phyloP scores from a whole-genome alignment of 768 basidiomycete species.

The Rickenella mellea region DNA sequence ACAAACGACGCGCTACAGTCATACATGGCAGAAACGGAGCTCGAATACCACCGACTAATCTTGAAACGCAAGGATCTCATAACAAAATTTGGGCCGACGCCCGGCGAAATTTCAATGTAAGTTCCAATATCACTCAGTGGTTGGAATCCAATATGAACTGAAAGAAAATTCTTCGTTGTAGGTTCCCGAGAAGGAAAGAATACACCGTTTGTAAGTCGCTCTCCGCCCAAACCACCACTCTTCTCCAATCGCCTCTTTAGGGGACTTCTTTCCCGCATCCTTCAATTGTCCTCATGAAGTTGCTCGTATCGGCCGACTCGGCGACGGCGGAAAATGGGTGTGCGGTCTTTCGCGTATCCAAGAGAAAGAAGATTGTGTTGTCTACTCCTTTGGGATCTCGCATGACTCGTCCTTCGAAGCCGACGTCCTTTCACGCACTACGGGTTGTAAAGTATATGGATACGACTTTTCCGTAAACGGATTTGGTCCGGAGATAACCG shows the following conservation, averaged over 20 bases:
- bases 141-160: too few relatives aligned
- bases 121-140: too few relatives aligned
- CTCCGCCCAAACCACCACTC: slow-evolving; percentile 2
- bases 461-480: slow-evolving; percentile 40
- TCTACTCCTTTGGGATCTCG: slow-evolving; percentile 52
- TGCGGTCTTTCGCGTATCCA: slow-evolving; percentile 50
- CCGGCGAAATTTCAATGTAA: slow-evolving; percentile 5
- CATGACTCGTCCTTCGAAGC: slow-evolving; percentile 58
- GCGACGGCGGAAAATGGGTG: slow-evolving; percentile 65
- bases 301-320: slow-evolving; percentile 39
- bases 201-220: too few relatives aligned
- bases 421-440: slow-evolving; percentile 36
- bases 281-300: slow-evolving; percentile 44
- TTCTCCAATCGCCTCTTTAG: slow-evolving; percentile 12
- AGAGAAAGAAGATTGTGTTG: slow-evolving; percentile 43
- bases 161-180: too few relatives aligned
- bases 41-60: slow-evolving; percentile 35
- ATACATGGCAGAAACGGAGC: slow-evolving; percentile 33
- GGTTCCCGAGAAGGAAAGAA: too few relatives aligned
- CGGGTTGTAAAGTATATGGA: slow-evolving; percentile 46
- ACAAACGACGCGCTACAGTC: slow-evolving; percentile 21
- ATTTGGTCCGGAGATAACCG: slow-evolving; percentile 30
- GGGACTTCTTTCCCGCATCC: slow-evolving; percentile 44
- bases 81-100: slow-evolving; percentile 39
- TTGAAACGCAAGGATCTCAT: slow-evolving; percentile 37